phyloP scores from a whole-genome alignment of 2,329 filamentous ascomycete species.

The Pseudogymnoascus sp. region DNA sequence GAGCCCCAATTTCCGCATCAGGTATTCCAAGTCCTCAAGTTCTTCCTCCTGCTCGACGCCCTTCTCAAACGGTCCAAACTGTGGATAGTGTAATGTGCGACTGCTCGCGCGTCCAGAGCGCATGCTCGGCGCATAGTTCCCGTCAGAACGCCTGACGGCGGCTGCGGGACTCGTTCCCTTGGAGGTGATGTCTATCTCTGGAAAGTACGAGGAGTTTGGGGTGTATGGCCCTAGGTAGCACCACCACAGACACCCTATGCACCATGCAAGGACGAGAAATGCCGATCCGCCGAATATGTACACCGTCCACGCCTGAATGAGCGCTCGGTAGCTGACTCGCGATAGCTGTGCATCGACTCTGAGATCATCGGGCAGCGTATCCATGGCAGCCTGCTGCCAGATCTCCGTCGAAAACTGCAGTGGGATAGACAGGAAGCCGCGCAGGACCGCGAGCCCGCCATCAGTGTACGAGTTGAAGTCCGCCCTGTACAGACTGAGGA shows the following conservation, averaged over 20 bases:
- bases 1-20: neutral
- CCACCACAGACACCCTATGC: conserved; percentile 5
- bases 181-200: neutral
- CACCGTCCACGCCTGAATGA: neutral
- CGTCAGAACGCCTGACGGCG: neutral
- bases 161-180: neutral
- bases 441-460: neutral
- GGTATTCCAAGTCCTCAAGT: neutral
- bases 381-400: conserved; percentile 2
- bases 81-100: neutral
- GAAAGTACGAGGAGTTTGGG: neutral
- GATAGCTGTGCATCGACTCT: neutral
- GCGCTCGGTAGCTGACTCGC: neutral
- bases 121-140: neutral
- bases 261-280: neutral
- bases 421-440: conserved; percentile 1
- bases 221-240: neutral
- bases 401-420: conserved; percentile 1
- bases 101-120: conserved; percentile 1
- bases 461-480: neutral
- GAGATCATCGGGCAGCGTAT: neutral
- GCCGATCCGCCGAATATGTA: neutral
- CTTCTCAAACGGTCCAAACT: conserved; percentile 2
- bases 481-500: neutral
- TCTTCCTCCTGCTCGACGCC: conserved; percentile 1